phyloP scores from a whole-genome alignment of 2,329 filamentous ascomycete species.

The Cladosporium cucumerinum region DNA sequence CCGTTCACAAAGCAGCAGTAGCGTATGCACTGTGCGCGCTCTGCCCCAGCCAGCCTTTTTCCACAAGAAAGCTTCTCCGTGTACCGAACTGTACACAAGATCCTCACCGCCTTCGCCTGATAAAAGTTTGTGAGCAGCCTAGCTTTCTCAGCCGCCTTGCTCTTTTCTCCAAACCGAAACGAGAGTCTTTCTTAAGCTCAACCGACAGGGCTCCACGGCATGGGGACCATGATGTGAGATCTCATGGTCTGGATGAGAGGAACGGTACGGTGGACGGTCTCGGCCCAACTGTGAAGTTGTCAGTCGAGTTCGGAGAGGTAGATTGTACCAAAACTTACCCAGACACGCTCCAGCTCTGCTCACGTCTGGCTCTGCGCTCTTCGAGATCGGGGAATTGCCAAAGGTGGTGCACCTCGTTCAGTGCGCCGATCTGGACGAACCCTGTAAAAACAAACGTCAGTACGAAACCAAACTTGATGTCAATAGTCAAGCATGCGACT shows the following conservation, averaged over 20 bases:
- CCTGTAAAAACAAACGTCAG: slow-evolving; percentile 65
- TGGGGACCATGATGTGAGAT: slow-evolving; percentile 85
- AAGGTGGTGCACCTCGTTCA: slow-evolving; percentile 96
- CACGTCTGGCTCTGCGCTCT: slow-evolving; percentile 82
- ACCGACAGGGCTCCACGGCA: slow-evolving; percentile 93
- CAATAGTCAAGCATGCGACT: background rate
- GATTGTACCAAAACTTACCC: slow-evolving; percentile 36
- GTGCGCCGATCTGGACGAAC: slow-evolving; percentile 97
- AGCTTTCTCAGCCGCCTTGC: background rate
- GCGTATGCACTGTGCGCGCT: background rate
- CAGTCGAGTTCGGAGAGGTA: background rate
- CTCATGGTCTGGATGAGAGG: slow-evolving; percentile 96
- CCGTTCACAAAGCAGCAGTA: background rate
- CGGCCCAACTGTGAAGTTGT: slow-evolving; percentile 46
- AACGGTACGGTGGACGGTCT: slow-evolving; percentile 97
- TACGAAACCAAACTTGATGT: background rate
- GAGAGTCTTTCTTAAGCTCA: slow-evolving; percentile 40
- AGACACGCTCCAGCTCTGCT: slow-evolving; percentile 92
- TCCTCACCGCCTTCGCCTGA: background rate
- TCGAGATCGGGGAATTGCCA: slow-evolving; percentile 99
- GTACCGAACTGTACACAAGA: background rate
- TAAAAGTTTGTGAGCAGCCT: background rate
- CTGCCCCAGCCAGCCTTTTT: background rate
- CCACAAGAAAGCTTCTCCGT: background rate
- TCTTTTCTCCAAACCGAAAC: background rate